phyloP scores from a whole-genome alignment of 2,329 filamentous ascomycete genomes.

The Colletotrichum brevisporum region DNA sequence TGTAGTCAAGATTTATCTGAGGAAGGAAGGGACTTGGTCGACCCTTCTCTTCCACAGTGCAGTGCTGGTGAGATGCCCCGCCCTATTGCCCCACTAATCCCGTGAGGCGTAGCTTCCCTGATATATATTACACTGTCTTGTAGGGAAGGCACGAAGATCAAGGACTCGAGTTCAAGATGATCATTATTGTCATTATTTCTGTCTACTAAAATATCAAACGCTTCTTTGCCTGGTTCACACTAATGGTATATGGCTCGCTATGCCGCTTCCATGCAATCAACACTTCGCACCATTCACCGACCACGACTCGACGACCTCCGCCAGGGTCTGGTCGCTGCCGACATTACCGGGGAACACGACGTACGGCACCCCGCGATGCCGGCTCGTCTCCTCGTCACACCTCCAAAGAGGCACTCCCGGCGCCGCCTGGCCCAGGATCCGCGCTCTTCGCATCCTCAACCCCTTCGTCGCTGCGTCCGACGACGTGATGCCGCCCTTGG shows the following conservation, averaged over 20 bases:
- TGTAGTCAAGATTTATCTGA: too few species aligned
- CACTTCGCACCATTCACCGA: constrained; percentile 28
- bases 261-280: constrained; percentile 13
- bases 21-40: too few species aligned
- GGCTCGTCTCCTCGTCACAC: constrained; percentile 66
- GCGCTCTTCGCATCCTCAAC: constrained; percentile 66
- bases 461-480: constrained; percentile 72
- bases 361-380: constrained; percentile 66
- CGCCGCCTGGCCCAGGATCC: constrained; percentile 69
- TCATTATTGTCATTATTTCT: constrained; percentile 2
- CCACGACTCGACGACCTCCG: constrained; percentile 55
- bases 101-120: neutral
- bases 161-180: neutral
- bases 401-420: constrained; percentile 72
- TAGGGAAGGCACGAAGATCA: neutral
- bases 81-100: neutral
- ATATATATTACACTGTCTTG: neutral
- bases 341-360: constrained; percentile 73
- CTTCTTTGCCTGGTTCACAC: neutral
- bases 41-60: too few species aligned
- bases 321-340: constrained; percentile 62
- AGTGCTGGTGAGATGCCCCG: too few species aligned
- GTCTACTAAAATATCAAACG: neutral
- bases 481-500: constrained; percentile 72
- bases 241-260: constrained; percentile 23